Percentiles rank a stretch among this genome's conserved stretches.
These are phyloP conservation scores for Ceratocystis smalleyi DNA, from an alignment of 2,329 filamentous ascomycete genomes.

Conservation along the genomic window DNA sequence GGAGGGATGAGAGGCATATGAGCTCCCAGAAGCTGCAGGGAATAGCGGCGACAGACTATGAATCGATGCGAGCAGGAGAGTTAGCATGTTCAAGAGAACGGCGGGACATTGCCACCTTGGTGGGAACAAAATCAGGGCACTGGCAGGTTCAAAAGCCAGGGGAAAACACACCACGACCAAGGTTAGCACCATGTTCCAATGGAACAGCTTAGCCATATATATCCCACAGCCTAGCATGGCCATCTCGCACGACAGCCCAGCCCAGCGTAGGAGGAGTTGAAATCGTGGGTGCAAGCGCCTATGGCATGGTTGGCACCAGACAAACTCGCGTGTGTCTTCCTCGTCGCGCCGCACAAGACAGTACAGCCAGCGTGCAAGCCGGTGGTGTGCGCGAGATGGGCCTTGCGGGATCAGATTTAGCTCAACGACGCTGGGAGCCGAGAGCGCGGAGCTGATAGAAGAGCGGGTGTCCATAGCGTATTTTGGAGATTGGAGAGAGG, in stretches of 20 bases:
- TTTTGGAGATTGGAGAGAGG: background rate
- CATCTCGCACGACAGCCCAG: background rate
- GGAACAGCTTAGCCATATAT: background rate
- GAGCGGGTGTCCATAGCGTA: background rate
- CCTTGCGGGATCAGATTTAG: background rate
- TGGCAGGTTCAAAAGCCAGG: background rate
- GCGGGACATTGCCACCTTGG: background rate
- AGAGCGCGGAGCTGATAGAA: background rate
- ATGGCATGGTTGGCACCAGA: background rate
- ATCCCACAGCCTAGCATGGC: background rate
- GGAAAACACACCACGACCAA: background rate
- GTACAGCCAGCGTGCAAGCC: background rate
- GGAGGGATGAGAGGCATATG: background rate
- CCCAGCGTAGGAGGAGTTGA: background rate
- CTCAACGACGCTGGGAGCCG: background rate
- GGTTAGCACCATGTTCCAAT: background rate
- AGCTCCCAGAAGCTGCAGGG: background rate
- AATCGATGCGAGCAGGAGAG: background rate
- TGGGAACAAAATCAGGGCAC: background rate
- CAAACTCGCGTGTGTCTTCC: background rate
- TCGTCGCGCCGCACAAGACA: background rate
- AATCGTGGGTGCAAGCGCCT: background rate
- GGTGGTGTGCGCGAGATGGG: background rate
- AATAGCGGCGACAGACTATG: background rate
- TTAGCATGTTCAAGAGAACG: background rate